Conservation (phyloP, 768 basidiomycete genomes). For the Mycena pura region DNA sequence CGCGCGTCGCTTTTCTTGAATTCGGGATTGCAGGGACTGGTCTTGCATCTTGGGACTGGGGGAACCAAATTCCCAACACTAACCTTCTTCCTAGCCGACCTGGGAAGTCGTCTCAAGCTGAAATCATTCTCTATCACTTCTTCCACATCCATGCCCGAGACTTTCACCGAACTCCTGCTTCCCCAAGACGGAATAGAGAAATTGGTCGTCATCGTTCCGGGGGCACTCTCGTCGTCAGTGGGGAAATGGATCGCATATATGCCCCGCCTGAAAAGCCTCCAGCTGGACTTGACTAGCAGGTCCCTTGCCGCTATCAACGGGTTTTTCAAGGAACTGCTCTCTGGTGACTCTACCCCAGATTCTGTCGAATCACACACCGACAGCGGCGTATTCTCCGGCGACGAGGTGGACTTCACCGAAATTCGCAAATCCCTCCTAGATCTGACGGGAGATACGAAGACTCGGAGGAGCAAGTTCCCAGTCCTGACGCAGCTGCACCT, state of each 20-base stretch:
- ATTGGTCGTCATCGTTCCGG: conserved; percentile 72
- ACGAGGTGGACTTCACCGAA: conserved; percentile 79
- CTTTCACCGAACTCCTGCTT: conserved; percentile 69
- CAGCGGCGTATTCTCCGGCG: conserved; percentile 79
- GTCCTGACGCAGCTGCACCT: conserved; percentile 67
- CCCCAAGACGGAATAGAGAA: conserved; percentile 67
- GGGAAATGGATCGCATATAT: conserved; percentile 77
- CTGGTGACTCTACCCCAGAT: conserved; percentile 74
- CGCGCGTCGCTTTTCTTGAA: conserved; percentile 69
- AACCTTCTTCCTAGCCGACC: conserved; percentile 65
- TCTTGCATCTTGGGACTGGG: conserved; percentile 56
- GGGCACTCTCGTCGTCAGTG: conserved; percentile 72
- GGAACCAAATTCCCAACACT: conserved; percentile 65
- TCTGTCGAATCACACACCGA: conserved; percentile 68
- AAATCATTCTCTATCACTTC: conserved; percentile 74
- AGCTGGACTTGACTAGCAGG: conserved; percentile 75
- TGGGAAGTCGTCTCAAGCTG: conserved; percentile 68
- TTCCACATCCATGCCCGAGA: conserved; percentile 71
- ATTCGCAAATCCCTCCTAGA: conserved; percentile 73
- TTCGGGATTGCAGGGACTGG: conserved; percentile 64
- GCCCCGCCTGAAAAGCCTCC: conserved; percentile 64
- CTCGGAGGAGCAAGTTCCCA: conserved; percentile 63
- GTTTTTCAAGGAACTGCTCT: conserved; percentile 77
- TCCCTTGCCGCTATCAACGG: conserved; percentile 76
- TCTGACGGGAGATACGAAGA: conserved; percentile 64